Base-by-base conservation (phyloP, 2,329 filamentous ascomycete species). In the Neonectria ditissima region DNA sequence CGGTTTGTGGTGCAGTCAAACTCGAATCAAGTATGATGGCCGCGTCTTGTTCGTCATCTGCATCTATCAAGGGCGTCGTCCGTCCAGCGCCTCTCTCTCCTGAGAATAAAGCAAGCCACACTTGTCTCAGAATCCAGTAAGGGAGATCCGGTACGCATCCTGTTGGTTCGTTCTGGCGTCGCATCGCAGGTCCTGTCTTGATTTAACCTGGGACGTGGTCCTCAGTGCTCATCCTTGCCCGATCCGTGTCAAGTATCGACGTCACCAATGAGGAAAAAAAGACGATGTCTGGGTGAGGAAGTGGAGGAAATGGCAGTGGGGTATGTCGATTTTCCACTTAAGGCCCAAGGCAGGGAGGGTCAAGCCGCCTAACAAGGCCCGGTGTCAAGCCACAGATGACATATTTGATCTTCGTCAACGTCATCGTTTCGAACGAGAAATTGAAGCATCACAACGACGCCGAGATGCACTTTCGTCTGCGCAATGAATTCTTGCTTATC, bases 341-440 rank as follows among this genome's bases (percentile, higher is more conserved):
- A 58, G 54, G 54, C 43, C 54, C 53, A 45, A 62, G 52, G 24
- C 52, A 61, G 11, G n/a, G n/a, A 55, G 59, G 59, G 52, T 37
- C 52, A 55, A 44, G 45, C 26, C 51, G 37, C 37, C 37, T n/a
- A 41, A 41, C 37, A 41, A 41, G 37, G 10, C 37, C 39, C 55
- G 53, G n/a, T 47, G 37, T 53, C 54, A 59, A 50, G 55, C 60
- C 61, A 63, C 61, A 60, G 6, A 37, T 47, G 48, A 55, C 48
- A 55, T 55, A 28, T 28, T 55, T 26, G 51, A 32, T 48, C 28
- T 53, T 55, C 56, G 28, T 41, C 62, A 61, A 57, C 62, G 62
- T 64, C 62, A 64, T 64, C 47, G 48, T 39, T 52, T 53, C 59
- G 39, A 45, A 56, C 62, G 24, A 64, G 30, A 52, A 64, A 30